A percentile compares a stretch with the other conserved stretches of the same genome.
phyloP scores from a whole-genome alignment of 2,329 filamentous ascomycete species.

The Aspergillus puulaauensis region DNA sequence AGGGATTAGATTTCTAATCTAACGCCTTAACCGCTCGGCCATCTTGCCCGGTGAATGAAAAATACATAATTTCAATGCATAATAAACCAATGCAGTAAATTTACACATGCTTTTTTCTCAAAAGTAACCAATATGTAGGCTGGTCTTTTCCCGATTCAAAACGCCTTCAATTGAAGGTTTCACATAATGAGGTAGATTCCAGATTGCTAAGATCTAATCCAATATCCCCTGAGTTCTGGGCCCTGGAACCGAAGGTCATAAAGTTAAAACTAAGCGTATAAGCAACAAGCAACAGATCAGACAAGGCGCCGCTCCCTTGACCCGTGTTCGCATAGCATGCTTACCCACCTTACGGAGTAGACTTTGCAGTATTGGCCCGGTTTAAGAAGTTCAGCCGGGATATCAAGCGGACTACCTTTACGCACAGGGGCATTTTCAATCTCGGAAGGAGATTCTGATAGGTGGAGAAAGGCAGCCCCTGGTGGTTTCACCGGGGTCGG shows the following conservation, averaged over 20 bases:
- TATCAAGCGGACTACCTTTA: neutral
- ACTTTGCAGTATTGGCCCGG: neutral
- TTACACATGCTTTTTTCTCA: neutral
- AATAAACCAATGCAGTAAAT: neutral
- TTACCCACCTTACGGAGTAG: neutral
- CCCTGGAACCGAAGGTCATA: neutral
- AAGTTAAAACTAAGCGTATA: neutral
- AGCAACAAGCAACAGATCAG: neutral
- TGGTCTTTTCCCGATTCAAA: no score
- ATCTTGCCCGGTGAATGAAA: constrained; percentile 9
- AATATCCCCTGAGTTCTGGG: no score
- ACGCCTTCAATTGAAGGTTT: no score
- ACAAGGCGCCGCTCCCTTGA: neutral
- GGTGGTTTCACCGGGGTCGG: neutral
- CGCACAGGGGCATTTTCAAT: neutral
- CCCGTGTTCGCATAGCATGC: neutral
- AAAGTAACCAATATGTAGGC: no score
- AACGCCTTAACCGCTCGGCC: constrained; percentile 15
- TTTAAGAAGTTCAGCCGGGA: neutral
- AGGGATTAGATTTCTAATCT: constrained; percentile 16
- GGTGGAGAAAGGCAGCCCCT: neutral
- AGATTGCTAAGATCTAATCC: no score
- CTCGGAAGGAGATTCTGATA: neutral
- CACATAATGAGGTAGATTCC: no score
- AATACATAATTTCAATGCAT: neutral